Percentiles rank a stretch among this genome's conserved stretches.
These are phyloP conservation scores for Colletotrichum euphorbiae DNA, from an alignment of 2,329 filamentous ascomycete species.

Conservation along the genomic window DNA sequence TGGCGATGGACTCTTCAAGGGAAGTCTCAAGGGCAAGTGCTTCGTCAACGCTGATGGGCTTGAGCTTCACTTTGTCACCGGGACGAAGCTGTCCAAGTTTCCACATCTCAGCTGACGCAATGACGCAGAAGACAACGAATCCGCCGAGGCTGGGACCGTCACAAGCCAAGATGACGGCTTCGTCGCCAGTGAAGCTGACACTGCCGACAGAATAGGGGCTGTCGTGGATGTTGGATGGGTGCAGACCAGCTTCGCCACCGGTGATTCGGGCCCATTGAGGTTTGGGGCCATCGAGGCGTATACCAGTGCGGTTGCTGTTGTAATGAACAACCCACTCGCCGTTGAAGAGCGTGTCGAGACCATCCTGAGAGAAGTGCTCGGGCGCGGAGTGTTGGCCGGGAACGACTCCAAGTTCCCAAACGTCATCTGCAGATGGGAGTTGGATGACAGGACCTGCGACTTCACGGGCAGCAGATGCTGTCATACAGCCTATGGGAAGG, in stretches of 20 bases:
- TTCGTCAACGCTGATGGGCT: slow-evolving; percentile 44
- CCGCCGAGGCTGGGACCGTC: slow-evolving; percentile 57
- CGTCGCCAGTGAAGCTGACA: slow-evolving; percentile 57
- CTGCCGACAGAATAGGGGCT: slow-evolving; percentile 54
- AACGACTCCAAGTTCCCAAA: slow-evolving; percentile 50
- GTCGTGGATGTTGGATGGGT: slow-evolving; percentile 57
- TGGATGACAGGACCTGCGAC: slow-evolving; percentile 30
- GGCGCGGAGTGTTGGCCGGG: slow-evolving; percentile 54
- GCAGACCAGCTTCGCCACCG: slow-evolving; percentile 53
- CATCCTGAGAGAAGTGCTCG: slow-evolving; percentile 51
- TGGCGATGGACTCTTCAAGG: slow-evolving; percentile 43
- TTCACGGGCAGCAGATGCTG: background rate
- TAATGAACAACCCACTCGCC: slow-evolving; percentile 53
- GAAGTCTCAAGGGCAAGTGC: slow-evolving; percentile 44
- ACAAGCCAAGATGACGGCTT: slow-evolving; percentile 52
- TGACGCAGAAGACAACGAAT: slow-evolving; percentile 53
- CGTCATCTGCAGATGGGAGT: slow-evolving; percentile 44
- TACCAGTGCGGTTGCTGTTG: slow-evolving; percentile 55
- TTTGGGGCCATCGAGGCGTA: slow-evolving; percentile 52
- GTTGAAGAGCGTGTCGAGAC: slow-evolving; percentile 47
- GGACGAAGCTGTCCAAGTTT: slow-evolving; percentile 55
- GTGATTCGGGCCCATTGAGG: slow-evolving; percentile 52
- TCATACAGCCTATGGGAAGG: slow-evolving; percentile 41
- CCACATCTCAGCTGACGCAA: slow-evolving; percentile 54
- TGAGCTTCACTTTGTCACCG: slow-evolving; percentile 52